phyloP scores from a whole-genome alignment of 805 yeast species.

The Yarrowia sp. region DNA sequence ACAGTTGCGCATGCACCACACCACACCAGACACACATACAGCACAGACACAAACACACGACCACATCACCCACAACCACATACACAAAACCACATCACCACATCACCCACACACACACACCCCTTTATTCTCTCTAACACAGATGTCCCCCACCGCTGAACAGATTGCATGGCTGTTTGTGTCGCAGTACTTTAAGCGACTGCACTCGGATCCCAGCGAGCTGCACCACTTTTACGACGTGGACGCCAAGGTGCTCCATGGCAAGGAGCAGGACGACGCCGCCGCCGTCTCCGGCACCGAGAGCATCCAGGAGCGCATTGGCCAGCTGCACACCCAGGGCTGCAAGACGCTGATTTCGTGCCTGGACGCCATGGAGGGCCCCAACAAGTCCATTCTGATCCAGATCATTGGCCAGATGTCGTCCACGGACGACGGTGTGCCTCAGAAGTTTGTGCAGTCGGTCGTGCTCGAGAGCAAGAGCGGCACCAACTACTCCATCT shows the following conservation, averaged over 20 bases:
- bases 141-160: conserved; percentile 28
- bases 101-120: neutral
- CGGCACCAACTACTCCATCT: conserved; percentile 39
- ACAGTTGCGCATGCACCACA: too few relatives aligned
- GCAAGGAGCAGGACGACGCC: conserved; percentile 41
- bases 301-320: conserved; percentile 38
- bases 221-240: conserved; percentile 41
- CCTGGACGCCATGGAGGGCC: conserved; percentile 41
- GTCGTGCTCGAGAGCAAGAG: conserved; percentile 37
- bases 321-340: conserved; percentile 37
- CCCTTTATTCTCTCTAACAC: neutral
- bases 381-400: conserved; percentile 39
- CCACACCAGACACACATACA: too few relatives aligned
- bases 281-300: conserved; percentile 36
- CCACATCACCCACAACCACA: neutral
- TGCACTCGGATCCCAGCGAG: conserved; percentile 38
- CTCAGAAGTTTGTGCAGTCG: conserved; percentile 43
- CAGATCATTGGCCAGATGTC: conserved; percentile 46
- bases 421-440: conserved; percentile 36
- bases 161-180: conserved; percentile 44
- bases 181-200: conserved; percentile 41
- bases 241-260: conserved; percentile 40
- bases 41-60: neutral
- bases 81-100: too few relatives aligned
- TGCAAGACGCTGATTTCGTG: conserved; percentile 42